Percentiles rank a stretch among this genome's conserved stretches.
phyloP scores from a whole-genome alignment of 2,329 filamentous ascomycete species.

The Botrytis medusae region DNA sequence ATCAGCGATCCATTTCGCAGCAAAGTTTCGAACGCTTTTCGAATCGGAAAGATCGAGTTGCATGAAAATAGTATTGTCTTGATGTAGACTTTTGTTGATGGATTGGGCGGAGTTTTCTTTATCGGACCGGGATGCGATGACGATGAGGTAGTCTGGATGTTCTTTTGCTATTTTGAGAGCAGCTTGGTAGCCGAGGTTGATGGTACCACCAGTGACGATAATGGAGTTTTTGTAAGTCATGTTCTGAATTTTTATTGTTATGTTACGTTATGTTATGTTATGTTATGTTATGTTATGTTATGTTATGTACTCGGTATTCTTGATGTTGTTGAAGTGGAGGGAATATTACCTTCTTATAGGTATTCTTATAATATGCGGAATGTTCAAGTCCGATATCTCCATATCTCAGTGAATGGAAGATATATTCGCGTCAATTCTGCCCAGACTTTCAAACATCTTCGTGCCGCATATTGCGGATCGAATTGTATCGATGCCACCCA shows the following conservation, averaged over 20 bases:
- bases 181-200: slow-evolving; percentile 46
- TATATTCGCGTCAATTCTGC: background rate
- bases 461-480: background rate
- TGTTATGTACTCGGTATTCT: no score
- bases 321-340: background rate
- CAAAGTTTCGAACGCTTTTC: slow-evolving; percentile 40
- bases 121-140: slow-evolving; percentile 48
- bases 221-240: slow-evolving; percentile 34
- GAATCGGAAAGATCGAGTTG: slow-evolving; percentile 36
- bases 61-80: slow-evolving; percentile 46
- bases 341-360: background rate
- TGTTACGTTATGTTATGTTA: no score
- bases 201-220: slow-evolving; percentile 50
- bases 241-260: background rate
- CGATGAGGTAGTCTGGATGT: slow-evolving; percentile 44
- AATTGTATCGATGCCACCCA: background rate
- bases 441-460: background rate
- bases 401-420: background rate
- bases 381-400: background rate
- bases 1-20: background rate
- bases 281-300: no score
- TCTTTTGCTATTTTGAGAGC: slow-evolving; percentile 44
- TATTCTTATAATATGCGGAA: background rate
- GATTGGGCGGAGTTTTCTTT: slow-evolving; percentile 16
- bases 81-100: slow-evolving; percentile 46